Percentiles rank a stretch among this genome's conserved stretches.
Evolutionary conservation across 2,329 filamentous ascomycete genomes (phyloP).

Genomic region (Coniosporium tulheliwenetii): DNA sequence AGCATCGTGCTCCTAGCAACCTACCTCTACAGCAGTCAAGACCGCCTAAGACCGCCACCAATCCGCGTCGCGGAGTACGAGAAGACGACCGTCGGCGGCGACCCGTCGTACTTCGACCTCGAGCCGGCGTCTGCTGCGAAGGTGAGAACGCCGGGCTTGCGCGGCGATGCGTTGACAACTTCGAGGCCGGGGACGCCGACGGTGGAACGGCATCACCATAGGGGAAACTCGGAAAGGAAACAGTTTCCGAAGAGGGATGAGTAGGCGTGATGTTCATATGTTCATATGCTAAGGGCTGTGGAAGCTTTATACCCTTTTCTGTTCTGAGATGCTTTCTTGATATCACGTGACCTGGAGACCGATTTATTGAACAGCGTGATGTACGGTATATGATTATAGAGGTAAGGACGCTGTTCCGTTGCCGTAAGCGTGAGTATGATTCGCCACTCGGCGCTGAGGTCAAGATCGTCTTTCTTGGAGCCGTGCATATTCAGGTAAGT

Average conservation of each 20-base stretch:
- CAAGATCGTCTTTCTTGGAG: no score
- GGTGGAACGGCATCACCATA: conserved; percentile 19
- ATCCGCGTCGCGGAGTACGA: conserved; percentile 61
- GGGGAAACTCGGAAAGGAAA: conserved; percentile 3
- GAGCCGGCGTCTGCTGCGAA: conserved; percentile 28
- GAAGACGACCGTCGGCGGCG: conserved; percentile 47
- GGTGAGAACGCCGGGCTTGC: conserved; percentile 27
- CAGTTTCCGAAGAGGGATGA: conserved; percentile 21
- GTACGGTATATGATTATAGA: no score
- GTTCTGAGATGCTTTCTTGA: no score
- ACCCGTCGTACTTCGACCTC: conserved; percentile 20
- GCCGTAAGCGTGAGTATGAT: no score
- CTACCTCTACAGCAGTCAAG: conserved; percentile 64
- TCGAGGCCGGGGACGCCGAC: conserved; percentile 24
- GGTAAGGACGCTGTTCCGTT: no score
- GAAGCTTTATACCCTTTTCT: no score
- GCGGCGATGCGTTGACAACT: conserved; percentile 34
- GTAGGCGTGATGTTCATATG: conserved; percentile 5
- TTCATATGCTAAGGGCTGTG: no score
- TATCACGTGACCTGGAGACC: no score
- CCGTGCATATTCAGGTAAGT: no score
- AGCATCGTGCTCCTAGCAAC: conserved; percentile 64
- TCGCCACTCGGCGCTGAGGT: no score
- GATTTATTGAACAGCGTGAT: no score
- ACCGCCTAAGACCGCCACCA: conserved; percentile 44